phyloP scores from a whole-genome alignment of 2,329 filamentous ascomycete genomes.

The Cladophialophora exuberans region DNA sequence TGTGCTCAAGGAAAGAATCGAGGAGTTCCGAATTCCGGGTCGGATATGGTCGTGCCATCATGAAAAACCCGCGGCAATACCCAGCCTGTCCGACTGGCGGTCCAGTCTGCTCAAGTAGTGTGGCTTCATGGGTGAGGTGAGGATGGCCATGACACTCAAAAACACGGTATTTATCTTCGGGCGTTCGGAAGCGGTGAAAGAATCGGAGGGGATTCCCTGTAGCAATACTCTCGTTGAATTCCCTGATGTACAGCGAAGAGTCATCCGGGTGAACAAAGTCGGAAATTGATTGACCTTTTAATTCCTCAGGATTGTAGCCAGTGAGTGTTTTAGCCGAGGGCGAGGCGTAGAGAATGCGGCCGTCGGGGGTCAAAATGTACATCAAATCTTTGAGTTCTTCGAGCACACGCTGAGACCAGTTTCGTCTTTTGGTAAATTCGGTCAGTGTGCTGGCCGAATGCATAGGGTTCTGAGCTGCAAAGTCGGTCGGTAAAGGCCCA shows the following conservation, averaged over 20 bases:
- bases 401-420: conserved; percentile 87
- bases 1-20: conserved; percentile 94
- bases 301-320: conserved; percentile 71
- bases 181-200: conserved; percentile 81
- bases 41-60: conserved; percentile 88
- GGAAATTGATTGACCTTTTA: conserved; percentile 74
- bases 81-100: conserved; percentile 67
- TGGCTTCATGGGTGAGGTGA: conserved; percentile 73
- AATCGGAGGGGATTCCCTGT: conserved; percentile 78
- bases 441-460: conserved; percentile 57
- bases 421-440: conserved; percentile 67
- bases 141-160: conserved; percentile 93
- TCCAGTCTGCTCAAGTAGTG: conserved; percentile 45
- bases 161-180: conserved; percentile 73
- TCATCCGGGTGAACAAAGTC: conserved; percentile 88
- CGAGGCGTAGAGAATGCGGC: conserved; percentile 83
- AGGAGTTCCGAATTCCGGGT: conserved; percentile 83
- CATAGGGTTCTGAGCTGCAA: conserved; percentile 50
- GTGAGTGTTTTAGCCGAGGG: conserved; percentile 75
- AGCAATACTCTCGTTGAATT: conserved; percentile 87
- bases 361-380: conserved; percentile 83
- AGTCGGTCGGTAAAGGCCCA: conserved; percentile 60
- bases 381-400: conserved; percentile 89
- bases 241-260: conserved; percentile 76
- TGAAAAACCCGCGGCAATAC: conserved; percentile 87